Conservation (phyloP, 2,329 filamentous ascomycete species). For the Gremmenia infestans region DNA sequence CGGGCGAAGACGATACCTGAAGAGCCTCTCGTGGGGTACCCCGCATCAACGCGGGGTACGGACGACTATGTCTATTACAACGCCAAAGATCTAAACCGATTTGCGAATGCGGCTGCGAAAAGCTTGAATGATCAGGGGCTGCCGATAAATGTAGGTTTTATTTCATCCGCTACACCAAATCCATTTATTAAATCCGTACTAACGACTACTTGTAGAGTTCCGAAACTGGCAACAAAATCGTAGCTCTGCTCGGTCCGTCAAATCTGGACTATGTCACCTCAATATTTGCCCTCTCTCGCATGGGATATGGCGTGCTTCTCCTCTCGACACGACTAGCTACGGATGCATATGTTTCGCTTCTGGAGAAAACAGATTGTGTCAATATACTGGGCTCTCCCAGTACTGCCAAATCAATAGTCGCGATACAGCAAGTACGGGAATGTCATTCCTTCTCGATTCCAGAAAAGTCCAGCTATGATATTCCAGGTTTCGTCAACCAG, state of each 20-base stretch:
- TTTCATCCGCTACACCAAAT: neutral
- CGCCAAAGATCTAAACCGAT: conserved; percentile 27
- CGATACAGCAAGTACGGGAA: conserved; percentile 12
- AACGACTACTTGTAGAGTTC: neutral
- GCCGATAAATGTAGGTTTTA: conserved; percentile 11
- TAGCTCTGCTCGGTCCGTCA: conserved; percentile 21
- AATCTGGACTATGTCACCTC: conserved; percentile 48
- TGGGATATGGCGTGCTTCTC: conserved; percentile 49
- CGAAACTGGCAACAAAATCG: conserved; percentile 8
- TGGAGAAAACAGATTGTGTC: conserved; percentile 36
- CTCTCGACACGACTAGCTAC: conserved; percentile 49
- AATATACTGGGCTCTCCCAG: conserved; percentile 10
- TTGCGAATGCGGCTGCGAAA: conserved; percentile 25
- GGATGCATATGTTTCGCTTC: conserved; percentile 44
- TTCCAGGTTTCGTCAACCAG: neutral
- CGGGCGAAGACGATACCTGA: conserved; percentile 21
- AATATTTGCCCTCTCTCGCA: conserved; percentile 45
- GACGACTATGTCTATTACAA: conserved; percentile 28
- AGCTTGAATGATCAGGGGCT: conserved; percentile 17
- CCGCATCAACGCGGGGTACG: conserved; percentile 14
- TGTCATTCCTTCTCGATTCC: conserved; percentile 20
- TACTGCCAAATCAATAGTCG: conserved; percentile 7
- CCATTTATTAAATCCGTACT: neutral
- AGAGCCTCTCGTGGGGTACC: conserved; percentile 25
- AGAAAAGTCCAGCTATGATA: conserved; percentile 12